Base-by-base conservation (phyloP, 1,284 basidiomycete species). In the Blastosporella zonata region DNA sequence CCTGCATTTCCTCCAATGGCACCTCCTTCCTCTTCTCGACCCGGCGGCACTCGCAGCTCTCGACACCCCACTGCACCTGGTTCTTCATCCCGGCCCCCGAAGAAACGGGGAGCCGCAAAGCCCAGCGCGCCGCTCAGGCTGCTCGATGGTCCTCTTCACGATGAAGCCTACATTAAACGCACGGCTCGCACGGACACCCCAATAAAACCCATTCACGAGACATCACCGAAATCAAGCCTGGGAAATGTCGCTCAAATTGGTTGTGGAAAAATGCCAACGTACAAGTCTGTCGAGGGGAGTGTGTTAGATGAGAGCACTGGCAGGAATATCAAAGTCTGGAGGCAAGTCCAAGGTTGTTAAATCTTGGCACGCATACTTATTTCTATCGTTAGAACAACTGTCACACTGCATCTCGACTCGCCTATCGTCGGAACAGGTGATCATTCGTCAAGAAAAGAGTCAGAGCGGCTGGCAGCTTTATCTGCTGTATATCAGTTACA, bases 401-500 rank as follows among this genome's bases (percentile, higher is more conserved):
- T 79, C 12, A 61, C 60, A 5, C 55, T 84, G 3, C 66, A 72
- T 27, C 67, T 71, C 21, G 72, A 72, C 8, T 66, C 73, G 0
- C 66, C 67, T 10, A 59, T 87, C 22, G 60, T 73, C 44, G 83
- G 73, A 13, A 59, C 76, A 62, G 93, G 74, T 2, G 94, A 97
- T 63, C 72, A 75, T 45, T n/a, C 69, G 1, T 71, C 67, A 7
- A 82, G 75, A 61, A 88, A 86, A 58, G 79, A 86, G 25, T 87
- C 93, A 1, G 83, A 90, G 60, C 80, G 79, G 61, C 68, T 93
- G 3, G 90, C 91, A 2, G 84, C 87, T 0, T 67, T 93, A 12
- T 84, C 83, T 44, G 84, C 82, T 4, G 66, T 87, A 38, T 77
- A 87, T 58, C 87, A 93, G 61, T 63, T 94, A 9, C 72, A 83